phyloP scores from a whole-genome alignment of 2,329 filamentous ascomycete genomes.

The Lachnellula arida region DNA sequence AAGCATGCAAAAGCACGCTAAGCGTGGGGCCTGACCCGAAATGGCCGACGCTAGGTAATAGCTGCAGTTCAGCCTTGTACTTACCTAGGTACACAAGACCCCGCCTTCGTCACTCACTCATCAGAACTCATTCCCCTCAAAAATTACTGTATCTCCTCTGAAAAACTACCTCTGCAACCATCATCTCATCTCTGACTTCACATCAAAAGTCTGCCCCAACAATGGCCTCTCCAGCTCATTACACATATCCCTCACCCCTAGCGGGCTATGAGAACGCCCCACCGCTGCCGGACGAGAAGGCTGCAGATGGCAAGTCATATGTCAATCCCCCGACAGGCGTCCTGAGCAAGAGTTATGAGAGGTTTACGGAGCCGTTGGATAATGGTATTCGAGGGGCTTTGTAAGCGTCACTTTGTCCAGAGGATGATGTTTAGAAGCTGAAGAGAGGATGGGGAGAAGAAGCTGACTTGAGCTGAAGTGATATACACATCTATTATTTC shows the following conservation, averaged over 20 bases:
- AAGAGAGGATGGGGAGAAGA: background rate
- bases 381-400: constrained; percentile 68
- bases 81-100: background rate
- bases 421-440: background rate
- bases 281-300: constrained; percentile 39
- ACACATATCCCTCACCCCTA: constrained; percentile 48
- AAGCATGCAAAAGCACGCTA: background rate
- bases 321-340: constrained; percentile 59
- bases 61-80: background rate
- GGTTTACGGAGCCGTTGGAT: constrained; percentile 63
- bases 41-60: background rate
- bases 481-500: constrained; percentile 82
- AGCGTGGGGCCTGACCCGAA: background rate
- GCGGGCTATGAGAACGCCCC: constrained; percentile 45
- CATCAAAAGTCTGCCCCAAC: constrained; percentile 28
- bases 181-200: background rate
- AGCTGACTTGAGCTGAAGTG: constrained; percentile 39
- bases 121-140: background rate
- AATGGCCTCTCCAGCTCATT: constrained; percentile 43
- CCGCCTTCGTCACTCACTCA: background rate
- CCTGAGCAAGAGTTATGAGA: constrained; percentile 63
- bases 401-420: constrained; percentile 37
- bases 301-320: constrained; percentile 72
- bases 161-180: background rate
- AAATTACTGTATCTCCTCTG: background rate